These are phyloP conservation scores for Byssochlamys sp. DNA, from an alignment of 2,329 filamentous ascomycete species.

Conservation along the genomic window DNA sequence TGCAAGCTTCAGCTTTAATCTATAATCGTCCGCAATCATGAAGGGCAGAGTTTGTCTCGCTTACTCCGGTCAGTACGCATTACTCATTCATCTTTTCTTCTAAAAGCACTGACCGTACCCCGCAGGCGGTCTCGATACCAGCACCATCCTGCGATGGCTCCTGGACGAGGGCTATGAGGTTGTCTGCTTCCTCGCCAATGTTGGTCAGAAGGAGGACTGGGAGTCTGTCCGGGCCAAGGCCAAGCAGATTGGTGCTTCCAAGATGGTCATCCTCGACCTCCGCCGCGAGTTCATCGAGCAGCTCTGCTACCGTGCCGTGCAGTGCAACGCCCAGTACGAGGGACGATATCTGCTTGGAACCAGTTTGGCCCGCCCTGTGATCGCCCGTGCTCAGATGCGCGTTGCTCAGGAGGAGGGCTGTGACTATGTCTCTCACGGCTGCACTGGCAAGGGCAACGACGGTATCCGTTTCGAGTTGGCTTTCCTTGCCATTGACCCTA, in stretches of 20 bases:
- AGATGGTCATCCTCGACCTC: conserved; percentile 56
- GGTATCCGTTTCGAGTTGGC: conserved; percentile 43
- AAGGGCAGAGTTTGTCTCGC: conserved; percentile 3
- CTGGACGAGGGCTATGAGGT: conserved; percentile 47
- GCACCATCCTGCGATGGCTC: conserved; percentile 18
- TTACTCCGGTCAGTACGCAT: conserved; percentile 13
- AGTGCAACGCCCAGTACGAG: conserved; percentile 58
- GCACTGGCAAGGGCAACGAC: conserved; percentile 41
- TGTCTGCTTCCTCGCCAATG: conserved; percentile 57
- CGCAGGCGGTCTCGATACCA: conserved; percentile 37
- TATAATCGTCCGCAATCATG: too few relatives aligned
- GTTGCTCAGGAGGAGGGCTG: conserved; percentile 36
- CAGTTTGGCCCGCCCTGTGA: conserved; percentile 38
- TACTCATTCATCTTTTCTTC: not conserved
- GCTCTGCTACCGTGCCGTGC: conserved; percentile 69
- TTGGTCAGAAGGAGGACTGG: conserved; percentile 60
- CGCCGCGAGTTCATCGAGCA: conserved; percentile 69
- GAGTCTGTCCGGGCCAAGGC: conserved; percentile 65
- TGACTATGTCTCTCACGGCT: conserved; percentile 35
- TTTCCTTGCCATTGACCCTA: conserved; percentile 40
- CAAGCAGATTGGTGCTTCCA: conserved; percentile 56
- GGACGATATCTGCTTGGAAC: conserved; percentile 51
- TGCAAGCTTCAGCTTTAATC: too few relatives aligned
- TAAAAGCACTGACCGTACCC: conserved; percentile 3
- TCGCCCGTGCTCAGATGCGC: conserved; percentile 37